Percentiles rank a stretch among this genome's conserved stretches.
phyloP scores from a whole-genome alignment of 768 basidiomycete genomes.

The Suillus lakei region DNA sequence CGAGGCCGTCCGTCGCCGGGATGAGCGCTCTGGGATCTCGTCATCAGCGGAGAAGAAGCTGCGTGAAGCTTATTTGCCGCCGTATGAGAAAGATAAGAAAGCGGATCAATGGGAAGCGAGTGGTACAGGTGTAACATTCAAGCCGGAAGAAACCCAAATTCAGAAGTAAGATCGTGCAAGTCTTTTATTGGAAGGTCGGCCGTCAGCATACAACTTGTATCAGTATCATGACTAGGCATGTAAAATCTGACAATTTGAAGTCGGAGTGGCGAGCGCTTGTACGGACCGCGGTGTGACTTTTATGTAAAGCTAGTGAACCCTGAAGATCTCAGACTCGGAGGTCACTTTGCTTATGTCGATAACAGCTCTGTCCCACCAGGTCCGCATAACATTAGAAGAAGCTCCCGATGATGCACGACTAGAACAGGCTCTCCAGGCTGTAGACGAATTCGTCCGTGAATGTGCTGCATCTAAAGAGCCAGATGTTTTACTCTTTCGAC shows the following conservation, averaged over 20 bases:
- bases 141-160: slow-evolving; percentile 32
- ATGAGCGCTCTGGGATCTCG: slow-evolving; percentile 38
- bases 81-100: slow-evolving; percentile 40
- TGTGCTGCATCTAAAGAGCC: slow-evolving; percentile 52
- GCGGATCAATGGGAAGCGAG: slow-evolving; percentile 45
- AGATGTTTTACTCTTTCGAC: slow-evolving; percentile 46
- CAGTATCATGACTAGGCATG: slow-evolving; percentile 1
- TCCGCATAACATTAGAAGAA: slow-evolving; percentile 62
- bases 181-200: neutral
- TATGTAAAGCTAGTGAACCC: neutral
- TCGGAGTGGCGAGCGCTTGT: neutral
- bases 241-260: neutral
- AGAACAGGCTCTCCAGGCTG: slow-evolving; percentile 49
- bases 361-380: slow-evolving; percentile 50
- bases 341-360: slow-evolving; percentile 33
- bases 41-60: slow-evolving; percentile 39
- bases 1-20: slow-evolving; percentile 35
- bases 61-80: slow-evolving; percentile 42
- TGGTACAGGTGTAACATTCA: slow-evolving; percentile 39
- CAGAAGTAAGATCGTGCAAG: neutral
- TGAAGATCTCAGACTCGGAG: slow-evolving; percentile 1
- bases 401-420: slow-evolving; percentile 55
- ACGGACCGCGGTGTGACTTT: neutral
- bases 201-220: neutral
- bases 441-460: slow-evolving; percentile 61